These are phyloP conservation scores for Penicillium psychrosexuale DNA, from an alignment of 2,329 filamentous ascomycete genomes.

Conservation along the genomic window DNA sequence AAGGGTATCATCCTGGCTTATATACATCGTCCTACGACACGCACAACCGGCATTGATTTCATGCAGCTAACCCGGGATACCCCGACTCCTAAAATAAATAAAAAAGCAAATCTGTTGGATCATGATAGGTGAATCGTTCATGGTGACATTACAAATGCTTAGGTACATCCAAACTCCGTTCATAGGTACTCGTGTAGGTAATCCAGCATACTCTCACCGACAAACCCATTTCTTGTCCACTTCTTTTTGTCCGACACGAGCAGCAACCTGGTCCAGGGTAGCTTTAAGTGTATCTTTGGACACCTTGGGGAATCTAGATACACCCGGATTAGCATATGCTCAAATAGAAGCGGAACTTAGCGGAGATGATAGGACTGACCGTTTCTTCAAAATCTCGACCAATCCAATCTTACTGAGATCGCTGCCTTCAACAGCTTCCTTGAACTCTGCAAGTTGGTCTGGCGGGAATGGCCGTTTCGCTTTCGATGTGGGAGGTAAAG, in stretches of 20 bases:
- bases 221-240: slow-evolving; percentile 64
- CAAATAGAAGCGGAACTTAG: neutral
- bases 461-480: slow-evolving; percentile 51
- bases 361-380: slow-evolving; percentile 39
- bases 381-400: slow-evolving; percentile 70
- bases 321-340: slow-evolving; percentile 3
- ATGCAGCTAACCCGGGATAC: slow-evolving; percentile 9
- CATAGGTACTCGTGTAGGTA: slow-evolving; percentile 1
- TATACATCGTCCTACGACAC: slow-evolving; percentile 1
- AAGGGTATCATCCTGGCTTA: neutral
- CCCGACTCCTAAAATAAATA: neutral
- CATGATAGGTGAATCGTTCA: neutral
- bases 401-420: slow-evolving; percentile 72
- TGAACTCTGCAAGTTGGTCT: slow-evolving; percentile 65
- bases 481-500: slow-evolving; percentile 21
- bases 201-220: slow-evolving; percentile 29
- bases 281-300: slow-evolving; percentile 68
- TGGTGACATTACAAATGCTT: slow-evolving; percentile 3
- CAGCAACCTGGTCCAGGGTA: slow-evolving; percentile 65
- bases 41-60: neutral
- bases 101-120: neutral
- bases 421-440: slow-evolving; percentile 64
- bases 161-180: slow-evolving; percentile 1
- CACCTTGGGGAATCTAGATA: slow-evolving; percentile 61
- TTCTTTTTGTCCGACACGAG: slow-evolving; percentile 59